Percentiles rank a stretch among this genome's conserved stretches.
These are phyloP conservation scores for Colletotrichum musae DNA, from an alignment of 2,329 filamentous ascomycete genomes.

Conservation along the genomic window DNA sequence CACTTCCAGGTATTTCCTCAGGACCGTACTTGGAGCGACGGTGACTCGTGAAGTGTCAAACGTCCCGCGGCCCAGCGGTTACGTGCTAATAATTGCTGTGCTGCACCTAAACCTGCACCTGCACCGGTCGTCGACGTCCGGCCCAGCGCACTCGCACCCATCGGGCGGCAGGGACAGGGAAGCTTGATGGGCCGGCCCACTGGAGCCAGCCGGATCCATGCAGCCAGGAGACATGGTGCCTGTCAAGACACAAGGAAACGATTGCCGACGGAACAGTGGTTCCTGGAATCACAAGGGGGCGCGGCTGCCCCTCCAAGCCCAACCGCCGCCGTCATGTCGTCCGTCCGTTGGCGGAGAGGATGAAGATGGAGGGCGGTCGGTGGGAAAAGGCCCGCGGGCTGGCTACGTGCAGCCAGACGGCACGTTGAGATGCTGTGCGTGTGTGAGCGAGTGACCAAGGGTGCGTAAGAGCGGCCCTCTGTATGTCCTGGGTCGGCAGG, in stretches of 20 bases:
- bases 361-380: conserved; percentile 3
- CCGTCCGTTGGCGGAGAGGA: conserved; percentile 30
- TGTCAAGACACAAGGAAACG: conserved; percentile 24
- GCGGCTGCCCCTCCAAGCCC: conserved; percentile 6
- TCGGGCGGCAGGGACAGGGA: conserved; percentile 24
- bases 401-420: conserved; percentile 12
- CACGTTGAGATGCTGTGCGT: conserved; percentile 6
- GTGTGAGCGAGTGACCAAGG: not conserved
- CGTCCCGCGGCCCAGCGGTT: conserved; percentile 10
- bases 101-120: conserved; percentile 4
- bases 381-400: conserved; percentile 28
- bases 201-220: conserved; percentile 33
- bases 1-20: not conserved
- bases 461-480: not conserved
- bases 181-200: conserved; percentile 36
- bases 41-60: conserved; percentile 18
- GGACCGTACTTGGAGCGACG: conserved; percentile 1
- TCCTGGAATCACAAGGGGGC: conserved; percentile 30
- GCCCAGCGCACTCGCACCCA: conserved; percentile 24
- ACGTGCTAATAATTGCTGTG: conserved; percentile 31
- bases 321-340: conserved; percentile 27
- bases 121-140: conserved; percentile 24
- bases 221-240: conserved; percentile 17
- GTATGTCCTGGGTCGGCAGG: not conserved
- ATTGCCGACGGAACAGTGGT: conserved; percentile 38